Conservation (phyloP, 2,329 filamentous ascomycete genomes). For the Talaromyces sp. region DNA sequence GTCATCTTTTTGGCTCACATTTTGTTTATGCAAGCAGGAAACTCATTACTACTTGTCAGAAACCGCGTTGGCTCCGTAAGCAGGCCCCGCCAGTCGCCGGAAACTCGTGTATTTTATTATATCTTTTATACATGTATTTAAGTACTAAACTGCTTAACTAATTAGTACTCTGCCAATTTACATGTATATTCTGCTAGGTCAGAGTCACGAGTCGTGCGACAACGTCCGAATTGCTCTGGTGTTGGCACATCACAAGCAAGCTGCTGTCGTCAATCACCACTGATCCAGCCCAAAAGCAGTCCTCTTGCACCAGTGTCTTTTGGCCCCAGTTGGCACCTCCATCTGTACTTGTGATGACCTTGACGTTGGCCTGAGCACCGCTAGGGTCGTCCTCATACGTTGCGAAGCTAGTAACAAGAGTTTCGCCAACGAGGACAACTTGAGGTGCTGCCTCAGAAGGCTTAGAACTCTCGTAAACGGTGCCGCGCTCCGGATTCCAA, state of each 20-base stretch:
- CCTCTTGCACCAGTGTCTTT: background rate
- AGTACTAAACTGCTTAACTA: no score
- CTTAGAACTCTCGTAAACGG: background rate
- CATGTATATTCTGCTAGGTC: background rate
- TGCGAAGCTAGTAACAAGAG: background rate
- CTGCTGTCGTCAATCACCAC: background rate
- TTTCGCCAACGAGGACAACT: background rate
- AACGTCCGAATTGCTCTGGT: background rate
- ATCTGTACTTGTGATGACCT: background rate
- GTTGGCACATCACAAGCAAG: background rate
- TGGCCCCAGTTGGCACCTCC: background rate
- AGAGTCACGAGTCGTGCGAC: background rate
- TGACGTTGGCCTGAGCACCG: background rate
- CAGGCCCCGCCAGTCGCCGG: no score
- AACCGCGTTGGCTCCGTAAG: no score
- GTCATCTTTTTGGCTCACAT: no score
- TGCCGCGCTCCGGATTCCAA: background rate
- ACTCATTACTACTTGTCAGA: no score
- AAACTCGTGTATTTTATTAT: no score
- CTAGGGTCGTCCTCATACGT: background rate
- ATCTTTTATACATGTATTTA: no score
- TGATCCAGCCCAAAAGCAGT: background rate
- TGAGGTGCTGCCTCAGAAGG: background rate
- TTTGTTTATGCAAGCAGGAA: no score
- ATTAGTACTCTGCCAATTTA: no score